Evolutionary conservation across 1,284 basidiomycete species (phyloP), one percentile per base, ranked within the genome.

Genomic region (Lignosus rhinocerotis): DNA sequence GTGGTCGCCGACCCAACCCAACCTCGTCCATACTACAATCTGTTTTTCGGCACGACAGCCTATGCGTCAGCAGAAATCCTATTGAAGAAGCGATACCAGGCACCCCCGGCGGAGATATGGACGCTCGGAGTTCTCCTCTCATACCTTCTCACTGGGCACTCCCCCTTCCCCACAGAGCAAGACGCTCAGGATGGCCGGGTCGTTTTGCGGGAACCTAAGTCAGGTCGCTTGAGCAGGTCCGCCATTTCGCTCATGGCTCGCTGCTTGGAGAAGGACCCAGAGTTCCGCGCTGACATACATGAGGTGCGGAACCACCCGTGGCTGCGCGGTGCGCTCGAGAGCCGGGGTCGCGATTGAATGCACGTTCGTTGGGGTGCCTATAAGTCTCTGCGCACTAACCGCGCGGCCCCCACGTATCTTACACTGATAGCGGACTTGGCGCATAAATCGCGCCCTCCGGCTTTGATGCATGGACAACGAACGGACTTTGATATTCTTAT

Each of bases 71-170:
- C 90, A 16, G 94, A 96, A 72, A 90, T 96, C 62, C 78, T 96
- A 34, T 80, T 81, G 46, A 90, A 93, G 68, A 79, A 85, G 67
- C 80, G 83, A 6, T 90, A 90, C 67, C 84, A 84, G 66, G 88
- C 93, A 0, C 85, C 88, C 1, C 88, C 91, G 10, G 90, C 90
- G 17, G 94, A 96, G 73, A 83, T 96, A 45, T 96, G 94, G 94
- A 92, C 92, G 1, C 81, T 96, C n/a, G 94, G 94, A 33, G 89
- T 96, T 47, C 80, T 96, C 36, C 84, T 96, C 54, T 90, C 88
- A 17, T 94, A 93, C 73, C 80, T 96, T 45, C 80, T 96, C 62
- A 93, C 90, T 2, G 94, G 94, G 16, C 82, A 89, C 65, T 92
- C 91, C 21, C 93, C 93, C 3, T 96, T 96, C 72, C 83, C 87